These are phyloP conservation scores for Conringia planisiliqua DNA, from an alignment of 345 rosid genomes.

Conservation along the genomic window DNA sequence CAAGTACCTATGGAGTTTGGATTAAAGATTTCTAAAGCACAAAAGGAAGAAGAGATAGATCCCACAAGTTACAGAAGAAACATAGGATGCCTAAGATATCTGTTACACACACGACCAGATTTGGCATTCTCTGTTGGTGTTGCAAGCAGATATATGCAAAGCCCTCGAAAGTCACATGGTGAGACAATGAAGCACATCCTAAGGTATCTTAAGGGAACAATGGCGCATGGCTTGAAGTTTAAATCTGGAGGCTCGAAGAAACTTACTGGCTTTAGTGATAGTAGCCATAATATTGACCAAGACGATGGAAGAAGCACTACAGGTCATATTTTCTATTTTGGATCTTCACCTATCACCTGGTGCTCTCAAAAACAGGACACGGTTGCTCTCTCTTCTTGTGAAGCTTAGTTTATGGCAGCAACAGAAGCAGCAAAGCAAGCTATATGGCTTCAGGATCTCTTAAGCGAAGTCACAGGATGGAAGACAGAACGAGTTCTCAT, in stretches of 20 bases:
- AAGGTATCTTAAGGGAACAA: not conserved
- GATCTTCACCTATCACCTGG: no score
- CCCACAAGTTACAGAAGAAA: not conserved
- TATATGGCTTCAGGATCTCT: no score
- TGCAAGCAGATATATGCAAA: not conserved
- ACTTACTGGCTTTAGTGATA: not conserved
- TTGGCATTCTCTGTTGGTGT: not conserved
- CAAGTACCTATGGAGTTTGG: not conserved
- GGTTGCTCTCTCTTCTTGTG: no score
- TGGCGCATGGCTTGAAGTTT: fast-evolving
- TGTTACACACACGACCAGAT: not conserved
- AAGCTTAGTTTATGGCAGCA: no score
- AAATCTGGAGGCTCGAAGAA: no score
- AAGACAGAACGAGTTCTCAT: no score
- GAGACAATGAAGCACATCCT: not conserved
- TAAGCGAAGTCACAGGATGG: no score
- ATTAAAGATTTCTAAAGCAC: not conserved
- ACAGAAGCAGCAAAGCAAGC: no score
- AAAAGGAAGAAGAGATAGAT: not conserved
- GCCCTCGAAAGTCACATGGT: not conserved
- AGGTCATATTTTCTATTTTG: not conserved
- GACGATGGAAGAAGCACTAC: not conserved
- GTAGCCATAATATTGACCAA: not conserved
- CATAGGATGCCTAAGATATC: not conserved
- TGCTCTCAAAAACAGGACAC: no score